Conservation (phyloP, 2,329 filamentous ascomycete species). For the Aspergillus pseudoglaucus region DNA sequence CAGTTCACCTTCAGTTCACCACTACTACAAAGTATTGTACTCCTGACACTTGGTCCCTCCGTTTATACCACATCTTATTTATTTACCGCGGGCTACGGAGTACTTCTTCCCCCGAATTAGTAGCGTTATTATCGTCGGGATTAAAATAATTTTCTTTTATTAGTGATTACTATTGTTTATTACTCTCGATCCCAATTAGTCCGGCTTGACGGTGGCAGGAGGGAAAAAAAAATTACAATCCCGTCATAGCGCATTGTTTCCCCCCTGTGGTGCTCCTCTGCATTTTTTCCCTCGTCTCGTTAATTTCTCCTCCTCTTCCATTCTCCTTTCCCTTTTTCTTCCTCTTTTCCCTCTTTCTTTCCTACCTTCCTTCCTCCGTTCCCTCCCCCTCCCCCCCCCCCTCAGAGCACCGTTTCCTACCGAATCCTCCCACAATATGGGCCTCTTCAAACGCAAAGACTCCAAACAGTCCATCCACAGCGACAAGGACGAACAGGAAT, state of each 20-base stretch:
- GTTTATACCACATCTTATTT: neutral
- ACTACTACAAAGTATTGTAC: neutral
- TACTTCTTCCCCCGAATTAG: neutral
- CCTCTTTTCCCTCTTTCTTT: slow-evolving; percentile 9
- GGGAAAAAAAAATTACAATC: neutral
- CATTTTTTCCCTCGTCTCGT: neutral
- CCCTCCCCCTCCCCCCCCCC: neutral
- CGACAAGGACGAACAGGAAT: slow-evolving; percentile 36
- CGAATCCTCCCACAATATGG: slow-evolving; percentile 23
- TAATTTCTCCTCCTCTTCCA: slow-evolving; percentile 1
- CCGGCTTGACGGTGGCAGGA: neutral
- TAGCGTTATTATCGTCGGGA: neutral
- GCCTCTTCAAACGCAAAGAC: slow-evolving; percentile 43
- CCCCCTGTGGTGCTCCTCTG: too few relatives aligned
- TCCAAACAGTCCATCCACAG: slow-evolving; percentile 32
- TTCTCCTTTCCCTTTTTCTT: slow-evolving; percentile 10
- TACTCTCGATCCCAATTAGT: neutral
- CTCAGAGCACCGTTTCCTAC: too few relatives aligned
- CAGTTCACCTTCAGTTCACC: too few relatives aligned
- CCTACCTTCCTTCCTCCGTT: neutral
- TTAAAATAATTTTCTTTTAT: neutral
- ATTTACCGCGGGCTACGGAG: neutral
- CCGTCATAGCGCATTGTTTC: neutral
- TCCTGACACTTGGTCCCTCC: neutral
- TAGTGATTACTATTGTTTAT: neutral